Evolutionary conservation across 2,329 filamentous ascomycete species (phyloP).

Genomic region (Aaosphaeria pasadenensis): DNA sequence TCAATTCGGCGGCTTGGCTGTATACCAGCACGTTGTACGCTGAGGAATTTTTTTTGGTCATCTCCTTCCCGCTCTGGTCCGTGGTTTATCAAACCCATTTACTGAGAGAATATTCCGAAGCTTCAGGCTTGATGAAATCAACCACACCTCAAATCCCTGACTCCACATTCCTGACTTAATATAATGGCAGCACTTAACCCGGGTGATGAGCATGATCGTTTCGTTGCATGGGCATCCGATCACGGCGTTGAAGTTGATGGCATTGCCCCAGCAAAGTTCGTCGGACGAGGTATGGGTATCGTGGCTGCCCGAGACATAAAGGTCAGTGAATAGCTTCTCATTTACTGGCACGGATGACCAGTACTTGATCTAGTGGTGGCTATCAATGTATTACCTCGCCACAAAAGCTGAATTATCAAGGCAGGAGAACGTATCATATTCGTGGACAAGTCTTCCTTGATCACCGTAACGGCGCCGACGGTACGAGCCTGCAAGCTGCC

Average conservation of each 20-base stretch:
- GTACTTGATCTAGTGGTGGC: no score
- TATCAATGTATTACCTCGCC: not conserved
- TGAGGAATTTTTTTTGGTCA: no score
- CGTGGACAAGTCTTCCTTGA: not conserved
- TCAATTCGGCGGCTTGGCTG: no score
- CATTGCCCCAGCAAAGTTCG: conserved; percentile 64
- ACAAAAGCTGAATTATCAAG: not conserved
- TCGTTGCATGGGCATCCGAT: conserved; percentile 5
- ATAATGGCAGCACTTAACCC: no score
- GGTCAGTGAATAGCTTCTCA: conserved; percentile 44
- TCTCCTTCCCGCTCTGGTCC: no score
- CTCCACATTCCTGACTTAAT: no score
- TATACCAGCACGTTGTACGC: no score
- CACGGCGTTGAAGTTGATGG: conserved; percentile 66
- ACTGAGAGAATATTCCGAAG: no score
- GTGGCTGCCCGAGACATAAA: conserved; percentile 65
- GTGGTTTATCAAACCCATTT: no score
- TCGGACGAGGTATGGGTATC: conserved; percentile 74
- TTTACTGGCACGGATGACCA: no score
- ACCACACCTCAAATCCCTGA: no score
- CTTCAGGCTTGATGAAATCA: no score
- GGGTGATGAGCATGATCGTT: not conserved
- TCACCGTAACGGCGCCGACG: not conserved
- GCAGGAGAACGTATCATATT: not conserved
- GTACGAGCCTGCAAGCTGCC: not conserved